phyloP scores from a whole-genome alignment of 192 early-diverging fungal genomes.

The Coemansia sp. region DNA sequence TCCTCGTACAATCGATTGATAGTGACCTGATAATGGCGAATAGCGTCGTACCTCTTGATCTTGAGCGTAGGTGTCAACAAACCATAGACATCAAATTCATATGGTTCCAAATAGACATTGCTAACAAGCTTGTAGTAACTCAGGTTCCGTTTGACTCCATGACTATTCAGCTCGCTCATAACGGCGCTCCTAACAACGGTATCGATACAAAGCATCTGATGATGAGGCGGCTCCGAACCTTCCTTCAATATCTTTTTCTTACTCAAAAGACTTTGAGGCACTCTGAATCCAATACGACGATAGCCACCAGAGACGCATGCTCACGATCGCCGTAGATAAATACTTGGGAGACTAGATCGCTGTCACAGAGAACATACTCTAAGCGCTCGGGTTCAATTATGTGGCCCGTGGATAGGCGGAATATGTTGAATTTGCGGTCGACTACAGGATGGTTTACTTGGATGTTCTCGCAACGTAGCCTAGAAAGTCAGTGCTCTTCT shows the following conservation, averaged over 20 bases:
- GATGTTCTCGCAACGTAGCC: too few species aligned
- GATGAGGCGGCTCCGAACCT: conserved; percentile 50
- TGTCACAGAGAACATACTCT: conserved; percentile 87
- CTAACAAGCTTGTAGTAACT: conserved; percentile 71
- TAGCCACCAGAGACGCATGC: conserved; percentile 68
- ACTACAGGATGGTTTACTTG: conserved; percentile 59
- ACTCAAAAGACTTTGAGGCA: conserved; percentile 53
- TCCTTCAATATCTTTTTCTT: conserved; percentile 56
- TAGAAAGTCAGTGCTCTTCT: too few species aligned
- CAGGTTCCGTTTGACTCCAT: conserved; percentile 64
- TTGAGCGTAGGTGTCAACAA: conserved; percentile 82
- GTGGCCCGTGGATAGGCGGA: conserved; percentile 88
- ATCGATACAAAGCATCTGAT: conserved; percentile 66
- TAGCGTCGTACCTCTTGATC: conserved; percentile 59
- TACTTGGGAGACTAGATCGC: conserved; percentile 67
- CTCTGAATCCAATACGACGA: conserved; percentile 76
- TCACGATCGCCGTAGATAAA: conserved; percentile 83
- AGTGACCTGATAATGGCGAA: conserved; percentile 54
- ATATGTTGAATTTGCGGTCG: conserved; percentile 95
- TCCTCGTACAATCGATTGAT: conserved; percentile 68
- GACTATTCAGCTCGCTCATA: conserved; percentile 60
- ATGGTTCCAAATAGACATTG: conserved; percentile 67
- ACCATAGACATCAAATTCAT: conserved; percentile 75
- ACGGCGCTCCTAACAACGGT: conserved; percentile 60
- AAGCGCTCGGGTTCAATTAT: conserved; percentile 94